phyloP scores from a whole-genome alignment of 2,329 filamentous ascomycete genomes.

The Alternaria novae-zelandiae region DNA sequence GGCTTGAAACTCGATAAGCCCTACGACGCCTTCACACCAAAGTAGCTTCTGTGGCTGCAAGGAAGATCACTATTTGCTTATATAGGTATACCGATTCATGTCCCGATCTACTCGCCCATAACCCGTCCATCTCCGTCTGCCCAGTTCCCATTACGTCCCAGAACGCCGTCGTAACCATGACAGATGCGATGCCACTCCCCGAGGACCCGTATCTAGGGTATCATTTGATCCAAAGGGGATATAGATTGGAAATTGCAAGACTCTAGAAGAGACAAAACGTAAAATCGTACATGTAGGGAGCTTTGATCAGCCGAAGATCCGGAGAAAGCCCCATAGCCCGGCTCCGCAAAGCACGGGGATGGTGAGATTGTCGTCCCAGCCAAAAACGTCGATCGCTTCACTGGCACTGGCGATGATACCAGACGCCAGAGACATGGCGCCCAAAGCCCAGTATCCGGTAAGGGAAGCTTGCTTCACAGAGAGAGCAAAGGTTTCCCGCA shows the following conservation, averaged over 20 bases:
- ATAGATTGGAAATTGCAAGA: conserved; percentile 11
- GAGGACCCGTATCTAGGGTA: conserved; percentile 18
- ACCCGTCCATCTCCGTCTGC: background rate
- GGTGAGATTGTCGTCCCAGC: conserved; percentile 96
- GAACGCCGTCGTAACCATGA: conserved; percentile 14
- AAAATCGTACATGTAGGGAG: background rate
- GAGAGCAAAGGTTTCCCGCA: conserved; percentile 68
- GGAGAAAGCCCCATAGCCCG: conserved; percentile 90
- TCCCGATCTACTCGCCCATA: background rate
- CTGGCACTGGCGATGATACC: conserved; percentile 88
- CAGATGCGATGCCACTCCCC: conserved; percentile 7
- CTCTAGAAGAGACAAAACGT: conserved; percentile 14
- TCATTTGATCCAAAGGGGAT: conserved; percentile 12
- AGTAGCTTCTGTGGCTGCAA: conserved; percentile 19
- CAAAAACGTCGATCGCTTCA: conserved; percentile 89
- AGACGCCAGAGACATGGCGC: conserved; percentile 81
- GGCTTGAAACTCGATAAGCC: conserved; percentile 28
- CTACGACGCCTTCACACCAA: conserved; percentile 17
- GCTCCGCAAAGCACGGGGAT: conserved; percentile 90
- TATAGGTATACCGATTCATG: background rate
- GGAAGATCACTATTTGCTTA: conserved; percentile 3
- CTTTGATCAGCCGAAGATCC: conserved; percentile 68
- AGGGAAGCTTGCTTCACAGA: conserved; percentile 66
- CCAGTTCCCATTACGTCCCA: conserved; percentile 2
- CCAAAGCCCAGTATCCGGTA: conserved; percentile 74